phyloP scores from a whole-genome alignment of 169 alveolate genomes.

The Plasmodium cynomolgi region DNA sequence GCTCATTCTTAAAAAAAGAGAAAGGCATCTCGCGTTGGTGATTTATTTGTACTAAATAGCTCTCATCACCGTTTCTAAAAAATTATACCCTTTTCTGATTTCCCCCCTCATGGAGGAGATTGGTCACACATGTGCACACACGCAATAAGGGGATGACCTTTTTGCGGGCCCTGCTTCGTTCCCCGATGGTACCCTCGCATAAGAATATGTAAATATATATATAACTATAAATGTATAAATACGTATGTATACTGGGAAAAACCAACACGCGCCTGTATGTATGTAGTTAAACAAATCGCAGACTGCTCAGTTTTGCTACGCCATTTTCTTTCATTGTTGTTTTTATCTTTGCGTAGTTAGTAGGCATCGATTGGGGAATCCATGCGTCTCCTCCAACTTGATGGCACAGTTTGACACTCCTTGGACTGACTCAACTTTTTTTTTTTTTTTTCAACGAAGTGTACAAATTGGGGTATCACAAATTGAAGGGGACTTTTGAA shows the following conservation, averaged over 20 bases:
- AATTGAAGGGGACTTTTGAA: neutral
- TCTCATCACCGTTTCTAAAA: neutral
- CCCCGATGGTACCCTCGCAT: neutral
- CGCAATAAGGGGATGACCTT: neutral
- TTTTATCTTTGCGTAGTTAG: neutral
- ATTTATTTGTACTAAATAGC: neutral
- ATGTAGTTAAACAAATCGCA: neutral
- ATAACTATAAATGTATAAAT: neutral
- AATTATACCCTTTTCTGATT: neutral
- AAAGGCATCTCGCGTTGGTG: neutral
- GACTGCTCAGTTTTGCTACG: neutral
- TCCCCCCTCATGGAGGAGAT: neutral
- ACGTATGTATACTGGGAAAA: neutral
- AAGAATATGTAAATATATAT: neutral
- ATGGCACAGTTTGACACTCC: neutral
- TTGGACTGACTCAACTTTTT: neutral
- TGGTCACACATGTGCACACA: neutral
- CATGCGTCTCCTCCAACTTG: neutral
- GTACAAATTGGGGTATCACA: neutral
- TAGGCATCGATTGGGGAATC: neutral
- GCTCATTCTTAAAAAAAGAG: neutral
- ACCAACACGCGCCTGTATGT: neutral
- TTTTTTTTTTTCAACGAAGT: neutral
- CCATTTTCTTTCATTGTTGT: neutral
- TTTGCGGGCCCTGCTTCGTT: neutral